Evolutionary conservation across 2,329 filamentous ascomycete species (phyloP), one percentile per base, ranked within the genome.

Genomic region (Colletotrichum chlorophyti): DNA sequence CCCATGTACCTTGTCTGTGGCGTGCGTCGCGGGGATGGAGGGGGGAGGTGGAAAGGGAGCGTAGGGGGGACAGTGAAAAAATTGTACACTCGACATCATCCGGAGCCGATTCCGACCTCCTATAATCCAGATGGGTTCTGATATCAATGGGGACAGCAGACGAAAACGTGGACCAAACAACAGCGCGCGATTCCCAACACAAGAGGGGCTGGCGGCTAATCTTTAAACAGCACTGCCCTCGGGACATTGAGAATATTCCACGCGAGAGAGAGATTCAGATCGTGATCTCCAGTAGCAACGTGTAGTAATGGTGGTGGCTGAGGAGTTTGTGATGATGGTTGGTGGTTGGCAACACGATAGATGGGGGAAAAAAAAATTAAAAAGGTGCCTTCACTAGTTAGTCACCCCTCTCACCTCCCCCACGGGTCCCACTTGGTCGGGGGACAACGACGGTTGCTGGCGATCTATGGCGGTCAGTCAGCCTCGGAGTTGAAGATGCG

Each of bases 391-490:
- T 37, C 15, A n/a, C 35, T 45, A 41, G 55, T n/a, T 55, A 51
- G 42, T 38, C 5, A 9, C 34, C 15, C 17, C 32, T n/a, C n/a
- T n/a, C n/a, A n/a, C n/a, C n/a, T n/a, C n/a, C n/a, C n/a, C n/a
- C n/a, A n/a, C n/a, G 35, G 54, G 54, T 59, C 51, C 55, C 55
- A 59, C 55, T 55, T 40, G 35, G 26, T 29, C 19, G 51, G 43
- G 37, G 37, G 51, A 40, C 54, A 43, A 32, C n/a, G 19, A 49
- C 32, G 31, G 45, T 43, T 35, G 53, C 38, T 49, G 61, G 54
- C 50, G 59, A 63, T 62, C 59, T 41, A 32, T 60, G 42, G 61
- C 61, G 59, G 61, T 63, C 61, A 63, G 61, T 60, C 61, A 63
- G 61, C 61, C 61, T 63, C 59, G 51, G 26, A 50, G 34, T 46